These are phyloP conservation scores for Hemerocallis citrina DNA, from an alignment of 106 monocot species.

Conservation along the genomic window DNA sequence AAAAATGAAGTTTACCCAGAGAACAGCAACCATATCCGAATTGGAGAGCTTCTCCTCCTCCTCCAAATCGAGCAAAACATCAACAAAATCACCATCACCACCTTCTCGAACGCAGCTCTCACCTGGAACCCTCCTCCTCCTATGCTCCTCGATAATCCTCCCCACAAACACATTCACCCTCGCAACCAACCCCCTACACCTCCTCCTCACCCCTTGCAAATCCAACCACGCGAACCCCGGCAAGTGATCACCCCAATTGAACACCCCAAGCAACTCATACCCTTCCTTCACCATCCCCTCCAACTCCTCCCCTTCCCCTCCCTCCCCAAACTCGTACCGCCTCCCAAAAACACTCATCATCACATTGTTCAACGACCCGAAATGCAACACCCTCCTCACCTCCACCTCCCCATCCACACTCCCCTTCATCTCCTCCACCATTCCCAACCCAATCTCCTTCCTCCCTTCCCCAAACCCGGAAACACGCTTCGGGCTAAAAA, in stretches of 20 bases:
- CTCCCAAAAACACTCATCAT: slow-evolving; percentile 25
- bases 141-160: slow-evolving; percentile 40
- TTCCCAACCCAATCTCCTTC: slow-evolving; percentile 9
- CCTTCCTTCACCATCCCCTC: slow-evolving; percentile 21
- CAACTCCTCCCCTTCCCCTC: slow-evolving; percentile 4
- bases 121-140: background rate
- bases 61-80: slow-evolving; percentile 16
- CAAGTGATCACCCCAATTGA: slow-evolving; percentile 27
- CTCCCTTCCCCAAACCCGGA: slow-evolving; percentile 2
- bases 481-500: slow-evolving; percentile 17
- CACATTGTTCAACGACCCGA: slow-evolving; percentile 18
- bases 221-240: slow-evolving; percentile 25
- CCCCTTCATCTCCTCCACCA: slow-evolving; percentile 8
- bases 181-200: slow-evolving; percentile 3
- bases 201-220: slow-evolving; percentile 16
- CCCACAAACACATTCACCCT: slow-evolving; percentile 16
- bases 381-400: slow-evolving; percentile 22
- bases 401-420: slow-evolving; percentile 19
- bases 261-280: slow-evolving; percentile 19
- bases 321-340: slow-evolving; percentile 12
- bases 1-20: slow-evolving; percentile 8
- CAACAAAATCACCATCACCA: slow-evolving; percentile 7
- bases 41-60: slow-evolving; percentile 15
- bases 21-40: slow-evolving; percentile 20
- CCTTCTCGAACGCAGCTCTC: too few species aligned